Conservation (phyloP, 345 rosid genomes). For the Citrus maxima region DNA sequence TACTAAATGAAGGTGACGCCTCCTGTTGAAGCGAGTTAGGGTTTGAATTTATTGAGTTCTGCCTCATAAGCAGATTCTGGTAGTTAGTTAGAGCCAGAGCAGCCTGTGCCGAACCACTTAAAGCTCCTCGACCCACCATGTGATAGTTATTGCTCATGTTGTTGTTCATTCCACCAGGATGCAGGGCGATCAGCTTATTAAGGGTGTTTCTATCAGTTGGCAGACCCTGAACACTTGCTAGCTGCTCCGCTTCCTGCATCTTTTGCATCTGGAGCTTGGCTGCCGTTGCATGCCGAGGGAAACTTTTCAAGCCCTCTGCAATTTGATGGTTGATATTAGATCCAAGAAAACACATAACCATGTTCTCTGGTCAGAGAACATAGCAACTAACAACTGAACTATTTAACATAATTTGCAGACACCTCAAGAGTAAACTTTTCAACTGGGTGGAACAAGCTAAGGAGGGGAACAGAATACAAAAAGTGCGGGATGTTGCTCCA, state of each 20-base stretch:
- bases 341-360: neutral
- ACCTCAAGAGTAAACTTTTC: neutral
- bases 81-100: constrained; percentile 73
- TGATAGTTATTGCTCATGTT: constrained; percentile 49
- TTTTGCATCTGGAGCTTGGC: constrained; percentile 76
- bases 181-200: constrained; percentile 73
- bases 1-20: constrained; percentile 49
- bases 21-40: constrained; percentile 61
- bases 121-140: constrained; percentile 54
- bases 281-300: constrained; percentile 50
- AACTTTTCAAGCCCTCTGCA: constrained; percentile 91
- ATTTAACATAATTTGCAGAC: neutral
- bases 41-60: constrained; percentile 73
- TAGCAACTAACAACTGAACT: neutral
- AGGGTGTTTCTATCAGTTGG: constrained; percentile 77
- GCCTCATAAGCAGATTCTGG: constrained; percentile 73
- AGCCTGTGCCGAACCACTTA: constrained; percentile 78
- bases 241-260: constrained; percentile 87
- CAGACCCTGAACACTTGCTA: constrained; percentile 67
- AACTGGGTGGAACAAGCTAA: neutral
- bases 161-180: constrained; percentile 55
- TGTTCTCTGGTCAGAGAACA: neutral
- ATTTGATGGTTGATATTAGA: neutral
- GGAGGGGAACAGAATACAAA: neutral
- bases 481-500: neutral